Evolutionary conservation across 192 early-diverging fungal species (phyloP).

Genomic region (Coemansia sp.): DNA sequence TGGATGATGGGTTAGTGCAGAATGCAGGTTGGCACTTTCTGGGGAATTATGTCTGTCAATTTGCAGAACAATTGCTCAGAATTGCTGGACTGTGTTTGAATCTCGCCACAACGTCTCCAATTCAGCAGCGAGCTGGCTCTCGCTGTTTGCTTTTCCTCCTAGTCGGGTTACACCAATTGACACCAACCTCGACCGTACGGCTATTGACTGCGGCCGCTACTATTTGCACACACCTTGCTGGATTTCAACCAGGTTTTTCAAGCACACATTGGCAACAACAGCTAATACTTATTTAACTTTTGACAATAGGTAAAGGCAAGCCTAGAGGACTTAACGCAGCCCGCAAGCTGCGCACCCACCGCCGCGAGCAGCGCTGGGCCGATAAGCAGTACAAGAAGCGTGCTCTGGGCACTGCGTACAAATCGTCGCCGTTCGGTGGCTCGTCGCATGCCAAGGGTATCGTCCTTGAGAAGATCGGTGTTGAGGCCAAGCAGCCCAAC

Average conservation of each 20-base stretch:
- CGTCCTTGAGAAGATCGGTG: conserved; percentile 99
- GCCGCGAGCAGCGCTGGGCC: conserved; percentile 98
- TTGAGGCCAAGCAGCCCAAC: conserved; percentile 99
- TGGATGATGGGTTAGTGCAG: background rate
- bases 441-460: conserved; percentile 99
- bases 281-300: background rate
- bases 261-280: background rate
- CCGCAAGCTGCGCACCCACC: conserved; percentile 96
- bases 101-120: background rate
- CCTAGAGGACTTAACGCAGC: conserved; percentile 98
- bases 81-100: background rate
- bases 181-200: background rate
- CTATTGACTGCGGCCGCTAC: background rate
- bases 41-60: background rate
- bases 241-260: background rate
- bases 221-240: background rate
- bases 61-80: background rate
- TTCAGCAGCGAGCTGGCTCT: background rate
- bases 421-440: conserved; percentile 98
- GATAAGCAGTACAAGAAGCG: conserved; percentile 99
- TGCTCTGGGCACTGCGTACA: conserved; percentile 97
- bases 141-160: background rate
- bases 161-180: background rate
- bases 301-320: conserved; percentile 66
- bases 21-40: background rate